phyloP scores from a whole-genome alignment of 305 asterid species.

The Rubia balearica region DNA sequence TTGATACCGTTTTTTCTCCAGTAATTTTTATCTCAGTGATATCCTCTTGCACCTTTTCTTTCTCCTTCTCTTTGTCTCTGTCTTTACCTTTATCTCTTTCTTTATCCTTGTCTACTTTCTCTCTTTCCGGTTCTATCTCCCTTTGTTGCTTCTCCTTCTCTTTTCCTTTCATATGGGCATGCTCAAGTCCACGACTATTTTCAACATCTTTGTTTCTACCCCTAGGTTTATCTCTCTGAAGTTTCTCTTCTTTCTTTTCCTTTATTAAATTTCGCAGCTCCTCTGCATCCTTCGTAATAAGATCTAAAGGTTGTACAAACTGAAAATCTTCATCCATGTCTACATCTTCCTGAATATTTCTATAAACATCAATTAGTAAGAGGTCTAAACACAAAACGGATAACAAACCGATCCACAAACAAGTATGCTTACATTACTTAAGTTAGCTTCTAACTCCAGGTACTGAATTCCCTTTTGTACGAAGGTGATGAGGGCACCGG shows the following conservation, averaged over 20 bases:
- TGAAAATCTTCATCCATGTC: conserved; percentile 84
- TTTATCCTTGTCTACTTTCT: conserved; percentile 42
- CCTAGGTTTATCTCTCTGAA: conserved; percentile 48
- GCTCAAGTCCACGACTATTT: conserved; percentile 51
- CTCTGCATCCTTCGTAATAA: conserved; percentile 71
- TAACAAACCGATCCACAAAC: conserved; percentile 14
- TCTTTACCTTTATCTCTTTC: conserved; percentile 51
- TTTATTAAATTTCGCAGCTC: conserved; percentile 76
- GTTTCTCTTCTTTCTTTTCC: conserved; percentile 59
- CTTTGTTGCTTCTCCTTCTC: conserved; percentile 56
- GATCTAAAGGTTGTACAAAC: conserved; percentile 84
- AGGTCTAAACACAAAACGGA: conserved; percentile 10
- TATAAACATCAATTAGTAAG: conserved; percentile 28
- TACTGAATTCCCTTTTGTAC: conserved; percentile 89
- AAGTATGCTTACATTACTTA: conserved; percentile 47
- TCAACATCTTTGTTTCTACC: conserved; percentile 69
- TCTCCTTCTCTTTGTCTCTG: conserved; percentile 40
- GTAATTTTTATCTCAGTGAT: conserved; percentile 34
- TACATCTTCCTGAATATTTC: conserved; percentile 66
- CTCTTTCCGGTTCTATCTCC: conserved; percentile 52
- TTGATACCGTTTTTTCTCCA: conserved; percentile 40
- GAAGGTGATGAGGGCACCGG: conserved; percentile 86
- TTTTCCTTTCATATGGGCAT: conserved; percentile 48
- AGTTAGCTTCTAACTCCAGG: conserved; percentile 86
- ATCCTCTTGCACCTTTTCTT: conserved; percentile 61